Base-by-base conservation (phyloP, 345 rosid genomes). In the Heritiera littoralis region DNA sequence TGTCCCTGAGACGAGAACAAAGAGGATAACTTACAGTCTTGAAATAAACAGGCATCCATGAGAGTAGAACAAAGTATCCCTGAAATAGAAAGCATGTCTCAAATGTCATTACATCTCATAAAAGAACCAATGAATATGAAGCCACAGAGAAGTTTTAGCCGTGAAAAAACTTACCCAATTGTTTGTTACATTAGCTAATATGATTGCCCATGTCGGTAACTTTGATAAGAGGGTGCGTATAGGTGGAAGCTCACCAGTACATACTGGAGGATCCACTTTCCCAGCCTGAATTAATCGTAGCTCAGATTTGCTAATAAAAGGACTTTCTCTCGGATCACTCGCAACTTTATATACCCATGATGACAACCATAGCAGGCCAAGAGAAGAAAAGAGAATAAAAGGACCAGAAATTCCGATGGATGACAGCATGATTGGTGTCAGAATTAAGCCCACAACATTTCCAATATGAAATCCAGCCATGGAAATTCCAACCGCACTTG, bases 391-490 rank as follows among this genome's bases (percentile, higher is more conserved):
- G 80, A 96, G 86, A 75, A 91, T 58, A 79, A 92, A 96, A 54
- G 99, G 97, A 54, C 97, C 94, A 73, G 90, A 83, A 60, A 95
- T 82, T 49, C 97, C 97, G 10, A 86, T 59, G 0, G 94, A 85
- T 72, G 97, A 84, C 74, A 92, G 71, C 99, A 93, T 84, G 49
- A 93, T 75, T 6, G 99, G 99, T 66, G 99, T 88, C 72, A 93
- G 81, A 69, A 95, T 40, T 55, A 95, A 79, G 68, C 99, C 99
- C n/a, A 81, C 81, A 0, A 95, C 98, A 48, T 93, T 95, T 56
- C 99, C 99, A 2, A 93, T 90, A 88, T 95, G 99, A 86, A 95
- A 95, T 70, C 99, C 99, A 5, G 90, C 99, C 99, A 95, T 95
- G 0, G 96, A 92, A 66, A 95, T 81, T 28, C 96, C 99, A 59